Evolutionary conservation across 2,329 filamentous ascomycete species (phyloP).

Genomic region (Purpureocillium lavendulum): DNA sequence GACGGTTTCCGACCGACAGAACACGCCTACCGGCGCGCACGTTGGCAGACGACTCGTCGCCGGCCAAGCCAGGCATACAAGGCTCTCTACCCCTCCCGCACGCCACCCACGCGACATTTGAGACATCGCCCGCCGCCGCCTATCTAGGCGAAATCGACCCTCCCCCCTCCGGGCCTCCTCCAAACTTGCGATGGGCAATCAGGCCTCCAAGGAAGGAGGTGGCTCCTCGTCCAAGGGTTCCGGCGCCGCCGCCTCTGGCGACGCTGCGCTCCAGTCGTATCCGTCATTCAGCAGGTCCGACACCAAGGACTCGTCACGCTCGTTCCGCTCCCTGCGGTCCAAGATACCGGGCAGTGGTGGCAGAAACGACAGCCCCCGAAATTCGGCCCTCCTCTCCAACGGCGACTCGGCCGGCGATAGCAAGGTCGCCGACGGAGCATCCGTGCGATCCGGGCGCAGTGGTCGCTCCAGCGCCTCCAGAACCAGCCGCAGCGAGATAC

Average conservation of each 20-base stretch:
- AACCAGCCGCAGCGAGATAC: conserved; percentile 34
- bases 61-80: neutral
- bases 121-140: conserved; percentile 12
- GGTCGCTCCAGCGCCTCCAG: conserved; percentile 40
- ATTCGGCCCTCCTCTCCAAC: conserved; percentile 59
- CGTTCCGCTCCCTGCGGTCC: conserved; percentile 74
- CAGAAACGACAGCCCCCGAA: conserved; percentile 73
- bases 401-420: conserved; percentile 52
- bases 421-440: conserved; percentile 59
- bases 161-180: neutral
- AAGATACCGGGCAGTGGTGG: conserved; percentile 73
- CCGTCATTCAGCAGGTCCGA: conserved; percentile 89
- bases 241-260: conserved; percentile 31
- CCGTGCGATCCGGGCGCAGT: conserved; percentile 63
- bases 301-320: conserved; percentile 85
- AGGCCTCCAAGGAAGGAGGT: conserved; percentile 55
- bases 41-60: conserved; percentile 1
- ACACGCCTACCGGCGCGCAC: no score
- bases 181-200: conserved; percentile 59
- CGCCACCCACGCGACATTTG: conserved; percentile 18
- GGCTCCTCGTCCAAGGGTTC: conserved; percentile 41
- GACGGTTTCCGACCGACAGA: no score
- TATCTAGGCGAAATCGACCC: neutral
- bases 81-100: conserved; percentile 6
- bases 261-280: conserved; percentile 62